Percentiles rank a stretch among this genome's conserved stretches.
These are phyloP conservation scores for Piper longum DNA, from an alignment of 164 flowering plant species.

Conservation along the genomic window DNA sequence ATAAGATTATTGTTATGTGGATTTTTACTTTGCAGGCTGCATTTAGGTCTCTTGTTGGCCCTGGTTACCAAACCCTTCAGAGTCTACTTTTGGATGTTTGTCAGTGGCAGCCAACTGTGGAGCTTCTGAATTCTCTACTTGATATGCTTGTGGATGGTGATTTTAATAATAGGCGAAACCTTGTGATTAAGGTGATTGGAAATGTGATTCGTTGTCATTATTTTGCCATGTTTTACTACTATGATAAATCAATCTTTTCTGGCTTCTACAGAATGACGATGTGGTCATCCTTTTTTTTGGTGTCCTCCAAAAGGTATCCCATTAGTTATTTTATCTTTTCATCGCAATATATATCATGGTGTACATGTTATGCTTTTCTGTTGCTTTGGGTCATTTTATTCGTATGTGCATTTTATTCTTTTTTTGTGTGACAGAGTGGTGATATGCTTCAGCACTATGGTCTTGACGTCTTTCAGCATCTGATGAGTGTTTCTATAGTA, in stretches of 20 bases:
- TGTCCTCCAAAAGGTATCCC: slow-evolving; percentile 76
- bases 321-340: slow-evolving; percentile 1
- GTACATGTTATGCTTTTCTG: background rate
- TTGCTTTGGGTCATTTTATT: too few species aligned
- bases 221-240: background rate
- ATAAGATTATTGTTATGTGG: background rate
- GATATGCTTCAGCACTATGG: slow-evolving; percentile 59
- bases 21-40: slow-evolving; percentile 36
- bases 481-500: slow-evolving; percentile 72
- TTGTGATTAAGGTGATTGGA: slow-evolving; percentile 57
- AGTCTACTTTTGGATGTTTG: slow-evolving; percentile 83
- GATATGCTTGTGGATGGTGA: slow-evolving; percentile 98
- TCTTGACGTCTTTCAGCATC: slow-evolving; percentile 62
- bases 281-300: slow-evolving; percentile 70
- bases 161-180: slow-evolving; percentile 44
- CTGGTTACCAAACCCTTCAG: slow-evolving; percentile 76
- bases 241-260: background rate
- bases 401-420: background rate
- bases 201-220: background rate
- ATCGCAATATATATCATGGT: background rate
- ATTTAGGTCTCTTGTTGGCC: slow-evolving; percentile 85
- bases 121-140: slow-evolving; percentile 66
- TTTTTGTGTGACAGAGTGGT: slow-evolving; percentile 82
- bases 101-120: slow-evolving; percentile 59
- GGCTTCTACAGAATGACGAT: slow-evolving; percentile 75